These are phyloP conservation scores for Tylopilus felleus DNA, from an alignment of 768 basidiomycete species.

Conservation along the genomic window DNA sequence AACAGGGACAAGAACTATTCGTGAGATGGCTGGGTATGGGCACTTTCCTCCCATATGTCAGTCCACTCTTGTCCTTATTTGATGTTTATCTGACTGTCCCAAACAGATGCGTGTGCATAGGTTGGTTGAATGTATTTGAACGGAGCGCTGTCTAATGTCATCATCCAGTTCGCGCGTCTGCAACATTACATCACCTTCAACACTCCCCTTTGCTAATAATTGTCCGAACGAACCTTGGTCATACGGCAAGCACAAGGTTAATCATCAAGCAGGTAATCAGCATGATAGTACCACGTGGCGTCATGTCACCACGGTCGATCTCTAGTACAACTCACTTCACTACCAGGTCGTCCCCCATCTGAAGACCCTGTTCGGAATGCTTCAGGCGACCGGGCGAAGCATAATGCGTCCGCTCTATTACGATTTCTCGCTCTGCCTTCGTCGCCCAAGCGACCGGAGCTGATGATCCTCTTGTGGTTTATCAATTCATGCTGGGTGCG, in stretches of 20 bases:
- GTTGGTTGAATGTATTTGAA: not conserved
- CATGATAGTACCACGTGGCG: not conserved
- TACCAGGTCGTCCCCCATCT: slow-evolving; percentile 34
- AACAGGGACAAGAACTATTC: not conserved
- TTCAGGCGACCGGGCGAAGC: slow-evolving; percentile 31
- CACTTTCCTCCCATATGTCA: not conserved
- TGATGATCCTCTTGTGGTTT: slow-evolving; percentile 19
- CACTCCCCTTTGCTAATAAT: not conserved
- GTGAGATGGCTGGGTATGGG: not conserved
- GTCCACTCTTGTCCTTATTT: not conserved
- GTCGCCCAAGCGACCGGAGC: slow-evolving; percentile 19
- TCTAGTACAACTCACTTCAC: slow-evolving; percentile 36
- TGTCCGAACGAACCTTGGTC: not conserved
- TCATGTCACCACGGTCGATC: not conserved
- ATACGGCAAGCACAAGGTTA: not conserved
- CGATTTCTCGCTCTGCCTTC: slow-evolving; percentile 27
- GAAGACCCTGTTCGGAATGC: slow-evolving; percentile 13
- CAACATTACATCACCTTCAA: not conserved
- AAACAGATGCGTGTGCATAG: not conserved
- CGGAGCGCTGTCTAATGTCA: not conserved
- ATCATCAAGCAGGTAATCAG: not conserved
- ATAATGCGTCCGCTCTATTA: slow-evolving; percentile 35
- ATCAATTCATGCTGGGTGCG: slow-evolving; percentile 35
- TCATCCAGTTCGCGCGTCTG: not conserved
- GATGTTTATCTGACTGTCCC: not conserved